These are phyloP conservation scores for Hanseniaspora vineae DNA, from an alignment of 805 yeast genomes.

Conservation along the genomic window DNA sequence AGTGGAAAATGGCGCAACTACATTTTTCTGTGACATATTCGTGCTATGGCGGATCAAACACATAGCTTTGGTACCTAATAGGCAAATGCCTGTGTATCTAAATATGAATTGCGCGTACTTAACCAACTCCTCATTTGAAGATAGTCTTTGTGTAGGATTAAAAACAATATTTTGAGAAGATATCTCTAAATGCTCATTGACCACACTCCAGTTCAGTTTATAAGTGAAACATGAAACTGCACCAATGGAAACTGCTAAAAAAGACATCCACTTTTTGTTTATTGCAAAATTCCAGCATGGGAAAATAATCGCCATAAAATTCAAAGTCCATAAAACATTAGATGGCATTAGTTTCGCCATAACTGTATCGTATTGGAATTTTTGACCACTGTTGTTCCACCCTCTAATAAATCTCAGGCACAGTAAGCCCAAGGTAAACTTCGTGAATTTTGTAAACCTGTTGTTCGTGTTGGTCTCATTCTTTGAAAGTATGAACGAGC, in stretches of 20 bases:
- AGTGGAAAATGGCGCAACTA: too few species aligned
- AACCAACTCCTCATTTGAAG: not conserved
- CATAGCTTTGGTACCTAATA: not conserved
- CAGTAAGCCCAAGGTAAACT: conserved; percentile 4
- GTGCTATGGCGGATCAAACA: not conserved
- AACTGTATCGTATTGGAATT: conserved; percentile 41
- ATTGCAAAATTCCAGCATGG: not conserved
- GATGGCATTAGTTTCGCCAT: conserved; percentile 24
- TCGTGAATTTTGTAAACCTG: not conserved
- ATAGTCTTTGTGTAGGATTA: too few species aligned
- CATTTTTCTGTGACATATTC: not conserved
- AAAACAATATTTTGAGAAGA: too few species aligned
- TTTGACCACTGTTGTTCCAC: conserved; percentile 90
- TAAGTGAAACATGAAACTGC: not conserved
- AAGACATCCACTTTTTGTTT: too few species aligned
- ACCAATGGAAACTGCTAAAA: not conserved
- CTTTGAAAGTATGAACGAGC: not conserved
- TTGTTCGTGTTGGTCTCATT: too few species aligned
- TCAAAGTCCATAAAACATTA: conserved; percentile 35
- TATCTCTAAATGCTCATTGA: not conserved
- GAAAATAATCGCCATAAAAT: conserved; percentile 26
- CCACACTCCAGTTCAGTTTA: not conserved
- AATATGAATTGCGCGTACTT: conserved; percentile 1
- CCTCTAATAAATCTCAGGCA: conserved; percentile 52
- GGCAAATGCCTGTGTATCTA: not conserved